Percentiles rank a stretch among this genome's conserved stretches.
Evolutionary conservation across 305 asterid genomes (phyloP).

Genomic region (Fraxinus dipetala): DNA sequence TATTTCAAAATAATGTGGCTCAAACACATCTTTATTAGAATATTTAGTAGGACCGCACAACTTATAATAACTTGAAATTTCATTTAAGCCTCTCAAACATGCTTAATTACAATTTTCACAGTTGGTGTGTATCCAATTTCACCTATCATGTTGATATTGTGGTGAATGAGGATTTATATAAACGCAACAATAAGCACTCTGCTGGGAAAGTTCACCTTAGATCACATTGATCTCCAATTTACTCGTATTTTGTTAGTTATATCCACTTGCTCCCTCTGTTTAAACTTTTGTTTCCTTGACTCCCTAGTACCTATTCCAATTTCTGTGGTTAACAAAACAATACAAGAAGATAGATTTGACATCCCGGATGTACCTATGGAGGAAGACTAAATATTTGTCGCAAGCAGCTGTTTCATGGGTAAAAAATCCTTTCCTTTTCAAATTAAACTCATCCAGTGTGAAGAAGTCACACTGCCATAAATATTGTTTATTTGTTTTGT

Average conservation of each 20-base stretch:
- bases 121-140: background rate
- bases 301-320: constrained; percentile 43
- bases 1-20: too few species aligned
- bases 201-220: background rate
- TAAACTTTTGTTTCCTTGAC: constrained; percentile 41
- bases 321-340: constrained; percentile 51
- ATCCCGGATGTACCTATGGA: constrained; percentile 83
- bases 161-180: background rate
- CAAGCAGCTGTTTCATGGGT: background rate
- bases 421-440: background rate
- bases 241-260: background rate
- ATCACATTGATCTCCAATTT: background rate
- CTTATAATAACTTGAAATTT: background rate
- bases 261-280: background rate
- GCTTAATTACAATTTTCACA: background rate
- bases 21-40: too few species aligned
- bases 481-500: background rate
- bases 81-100: background rate
- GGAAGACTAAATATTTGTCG: constrained; percentile 43
- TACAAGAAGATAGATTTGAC: constrained; percentile 71
- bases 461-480: background rate
- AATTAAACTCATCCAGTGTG: background rate
- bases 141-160: background rate
- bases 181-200: background rate
- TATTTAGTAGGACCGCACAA: background rate